Conservation (phyloP, 257 asterid genomes). For the Lavandula angustifolia region DNA sequence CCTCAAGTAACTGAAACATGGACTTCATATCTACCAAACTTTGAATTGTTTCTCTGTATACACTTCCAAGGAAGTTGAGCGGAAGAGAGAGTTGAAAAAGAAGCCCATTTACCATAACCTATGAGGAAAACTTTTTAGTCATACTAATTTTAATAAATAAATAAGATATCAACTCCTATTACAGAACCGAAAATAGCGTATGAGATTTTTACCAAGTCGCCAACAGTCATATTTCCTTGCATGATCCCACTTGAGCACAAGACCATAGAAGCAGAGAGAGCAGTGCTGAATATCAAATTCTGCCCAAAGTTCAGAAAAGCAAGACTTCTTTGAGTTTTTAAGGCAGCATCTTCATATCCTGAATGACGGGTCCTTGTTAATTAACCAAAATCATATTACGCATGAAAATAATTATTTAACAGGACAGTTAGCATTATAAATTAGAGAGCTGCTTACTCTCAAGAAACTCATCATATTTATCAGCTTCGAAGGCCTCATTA, state of each 20-base stretch:
- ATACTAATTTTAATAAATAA: slow-evolving; percentile 21
- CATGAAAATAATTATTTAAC: neutral
- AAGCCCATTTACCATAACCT: slow-evolving; percentile 99
- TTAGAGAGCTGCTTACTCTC: slow-evolving; percentile 56
- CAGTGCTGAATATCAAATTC: slow-evolving; percentile 79
- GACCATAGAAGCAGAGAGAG: slow-evolving; percentile 93
- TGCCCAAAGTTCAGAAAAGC: slow-evolving; percentile 93
- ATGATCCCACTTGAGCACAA: slow-evolving; percentile 86
- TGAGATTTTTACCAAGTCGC: slow-evolving; percentile 75
- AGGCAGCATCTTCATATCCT: slow-evolving; percentile 96
- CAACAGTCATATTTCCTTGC: slow-evolving; percentile 86
- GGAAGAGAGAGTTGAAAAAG: slow-evolving; percentile 97
- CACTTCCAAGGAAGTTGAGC: slow-evolving; percentile 93
- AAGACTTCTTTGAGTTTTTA: slow-evolving; percentile 88
- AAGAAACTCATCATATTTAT: slow-evolving; percentile 82
- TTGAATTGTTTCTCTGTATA: slow-evolving; percentile 91
- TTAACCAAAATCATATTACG: slow-evolving; percentile 20
- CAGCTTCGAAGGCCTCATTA: slow-evolving; percentile 86
- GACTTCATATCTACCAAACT: slow-evolving; percentile 93
- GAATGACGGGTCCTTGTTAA: slow-evolving; percentile 38
- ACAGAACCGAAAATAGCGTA: slow-evolving; percentile 12
- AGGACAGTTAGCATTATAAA: neutral
- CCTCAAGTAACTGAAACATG: slow-evolving; percentile 98
- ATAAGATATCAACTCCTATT: slow-evolving; percentile 10
- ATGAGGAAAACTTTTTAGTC: slow-evolving; percentile 27